Conservation (phyloP, 192 early-diverging fungal species). For the Chytriomyces confervae region DNA sequence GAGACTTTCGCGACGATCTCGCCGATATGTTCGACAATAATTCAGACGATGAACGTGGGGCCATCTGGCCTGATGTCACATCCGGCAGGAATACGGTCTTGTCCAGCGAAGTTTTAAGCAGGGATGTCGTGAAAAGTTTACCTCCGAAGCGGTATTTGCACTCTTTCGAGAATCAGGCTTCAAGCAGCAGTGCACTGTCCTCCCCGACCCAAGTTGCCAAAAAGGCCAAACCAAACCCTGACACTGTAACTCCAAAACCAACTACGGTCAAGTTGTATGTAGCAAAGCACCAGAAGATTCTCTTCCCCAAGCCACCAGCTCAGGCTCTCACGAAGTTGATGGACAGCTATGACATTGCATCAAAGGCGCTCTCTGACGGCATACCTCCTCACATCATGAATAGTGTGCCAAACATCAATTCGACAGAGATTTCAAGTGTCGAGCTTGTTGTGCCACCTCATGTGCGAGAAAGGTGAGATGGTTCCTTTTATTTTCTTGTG, state of each 20-base stretch:
- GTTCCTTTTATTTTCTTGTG: background rate
- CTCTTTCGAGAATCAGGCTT: background rate
- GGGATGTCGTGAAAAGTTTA: no score
- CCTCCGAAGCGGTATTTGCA: no score
- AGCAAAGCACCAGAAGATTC: background rate
- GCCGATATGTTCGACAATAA: no score
- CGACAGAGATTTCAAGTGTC: background rate
- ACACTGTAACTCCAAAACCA: background rate
- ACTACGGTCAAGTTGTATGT: background rate
- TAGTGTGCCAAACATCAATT: background rate
- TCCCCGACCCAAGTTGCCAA: background rate
- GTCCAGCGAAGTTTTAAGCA: no score
- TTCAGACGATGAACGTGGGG: no score
- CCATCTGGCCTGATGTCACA: no score
- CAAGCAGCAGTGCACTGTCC: background rate
- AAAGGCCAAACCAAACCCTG: background rate
- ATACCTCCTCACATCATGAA: background rate
- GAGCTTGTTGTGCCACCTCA: background rate
- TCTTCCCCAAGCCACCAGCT: background rate
- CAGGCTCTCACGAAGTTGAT: background rate
- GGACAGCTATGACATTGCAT: background rate
- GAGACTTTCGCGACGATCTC: no score
- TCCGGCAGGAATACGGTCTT: no score
- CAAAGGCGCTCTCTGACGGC: background rate
- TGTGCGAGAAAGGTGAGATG: background rate